Base-by-base conservation (phyloP, 2,329 filamentous ascomycete genomes). In the Alternaria ethzedia region DNA sequence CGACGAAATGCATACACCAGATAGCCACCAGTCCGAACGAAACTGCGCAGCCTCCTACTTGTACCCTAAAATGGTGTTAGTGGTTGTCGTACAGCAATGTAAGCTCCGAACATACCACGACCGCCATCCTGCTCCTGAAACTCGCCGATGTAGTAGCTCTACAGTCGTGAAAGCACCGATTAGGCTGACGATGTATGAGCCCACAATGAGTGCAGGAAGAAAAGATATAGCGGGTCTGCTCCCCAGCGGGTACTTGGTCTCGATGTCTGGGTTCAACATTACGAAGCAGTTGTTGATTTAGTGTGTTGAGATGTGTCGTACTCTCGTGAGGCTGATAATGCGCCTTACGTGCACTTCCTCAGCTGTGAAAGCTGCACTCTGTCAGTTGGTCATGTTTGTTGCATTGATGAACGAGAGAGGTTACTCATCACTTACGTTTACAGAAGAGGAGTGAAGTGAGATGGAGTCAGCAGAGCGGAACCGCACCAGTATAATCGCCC, bases 111-210 rank as follows among this genome's bases (percentile, higher is more conserved):
- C 67, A 44, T 67, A 78, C 76, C 69, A 75, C 59, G 70, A 70
- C 44, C 75, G 68, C 75, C 75, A 78, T 45, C 75, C 75, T 47
- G 64, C 64, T 57, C 86, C 86, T 3, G 90, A 89, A 1, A 91
- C 93, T 69, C 92, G 85, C 62, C 92, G 84, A 75, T 96, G 91
- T 55, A 97, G 88, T 62, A 97, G 82, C 78, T 97, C 94, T 30
- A 97, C 84, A 0, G 93, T 94, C 4, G 93, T 93, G 54, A 88
- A 86, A 52, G 92, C 90, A 65, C 94, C 94, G 67, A 92, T 83
- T 66, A 91, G 88, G 74, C 93, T 96, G 68, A 90, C 84, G 46
- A 91, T 80, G 70, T 87, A 91, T 2, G 89, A 90, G 21, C 74
- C 69, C n/a, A 78, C 70, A 17, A 78, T 75, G 86, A 92, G 52